Base-by-base conservation (phyloP, 768 basidiomycete species). In the Boletus barrowsii region DNA sequence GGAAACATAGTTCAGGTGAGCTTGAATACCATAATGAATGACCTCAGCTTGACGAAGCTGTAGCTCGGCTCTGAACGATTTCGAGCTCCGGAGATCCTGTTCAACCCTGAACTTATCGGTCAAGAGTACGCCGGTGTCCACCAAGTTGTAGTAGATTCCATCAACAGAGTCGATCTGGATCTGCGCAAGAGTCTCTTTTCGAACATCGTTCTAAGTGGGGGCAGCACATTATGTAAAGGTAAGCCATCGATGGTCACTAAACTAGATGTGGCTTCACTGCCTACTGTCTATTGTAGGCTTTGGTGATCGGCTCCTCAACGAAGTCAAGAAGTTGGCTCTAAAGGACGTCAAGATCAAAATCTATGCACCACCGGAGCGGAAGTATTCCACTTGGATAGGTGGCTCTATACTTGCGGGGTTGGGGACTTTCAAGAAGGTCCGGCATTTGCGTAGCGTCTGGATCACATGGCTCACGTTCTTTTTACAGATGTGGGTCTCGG, bases 271-370 rank as follows among this genome's bases (percentile, higher is more conserved):
- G 50, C 79, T 46, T 41, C 51, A 63, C 58, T 45, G 32, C 37
- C 42, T 44, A 36, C 30, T 41, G 33, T 51, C 42, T 29, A 41
- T 41, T 43, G 30, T 59, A 87, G 96, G 96, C 4, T 98, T 97
- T 70, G 97, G 95, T 47, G 97, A 98, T 74, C 87, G 97, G 49
- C 78, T 99, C 47, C 78, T 98, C 54, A 93, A 95, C 64, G 97
- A 99, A 73, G 91, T 97, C 48, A 98, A 98, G 79, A 95, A 92
- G 75, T 76, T 97, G 44, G 93, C 95, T 26, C 72, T 98, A 60
- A 93, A 94, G 69, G 96, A 98, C 62, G 83, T 96, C 65, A 99
- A 98, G 78, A 93, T 99, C 73, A 97, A 96, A 78, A 99, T 99
- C 64, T 96, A 92, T 63, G 97, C 97, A 26, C 97, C 97, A 18